Conservation (phyloP, 192 early-diverging fungal species). For the Dissophora ornata region DNA sequence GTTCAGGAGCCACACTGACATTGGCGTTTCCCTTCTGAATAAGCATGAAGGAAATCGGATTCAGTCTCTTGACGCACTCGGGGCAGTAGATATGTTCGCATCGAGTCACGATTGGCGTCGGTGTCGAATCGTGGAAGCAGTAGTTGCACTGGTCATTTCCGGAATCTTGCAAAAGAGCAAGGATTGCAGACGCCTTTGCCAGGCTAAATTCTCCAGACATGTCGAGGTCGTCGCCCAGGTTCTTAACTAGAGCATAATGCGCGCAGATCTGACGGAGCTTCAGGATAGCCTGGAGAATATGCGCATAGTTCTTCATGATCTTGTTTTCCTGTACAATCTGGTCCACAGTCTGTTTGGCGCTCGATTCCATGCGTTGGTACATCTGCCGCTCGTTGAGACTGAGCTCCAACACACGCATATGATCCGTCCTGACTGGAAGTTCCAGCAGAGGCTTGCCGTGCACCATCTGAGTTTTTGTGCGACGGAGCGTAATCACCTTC, state of each 20-base stretch:
- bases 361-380: constrained; percentile 74
- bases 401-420: constrained; percentile 70
- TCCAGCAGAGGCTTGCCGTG: constrained; percentile 82
- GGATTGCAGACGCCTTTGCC: constrained; percentile 32
- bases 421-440: constrained; percentile 74
- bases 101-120: constrained; percentile 41
- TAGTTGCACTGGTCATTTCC: constrained; percentile 54
- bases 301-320: constrained; percentile 76
- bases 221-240: constrained; percentile 45
- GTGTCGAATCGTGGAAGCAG: constrained; percentile 32
- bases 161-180: constrained; percentile 43
- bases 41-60: constrained; percentile 34
- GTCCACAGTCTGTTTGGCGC: constrained; percentile 69
- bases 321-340: constrained; percentile 70
- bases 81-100: constrained; percentile 57
- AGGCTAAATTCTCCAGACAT: constrained; percentile 42
- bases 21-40: constrained; percentile 40
- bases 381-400: constrained; percentile 72
- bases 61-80: constrained; percentile 51
- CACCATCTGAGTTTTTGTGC: constrained; percentile 85
- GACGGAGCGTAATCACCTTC: constrained; percentile 82
- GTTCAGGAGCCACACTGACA: constrained; percentile 35
- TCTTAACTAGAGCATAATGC: constrained; percentile 52
- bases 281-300: constrained; percentile 67
- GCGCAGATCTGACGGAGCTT: constrained; percentile 57